Conservation (phyloP, 495 filamentous ascomycete genomes). For the Penicillium angulare region DNA sequence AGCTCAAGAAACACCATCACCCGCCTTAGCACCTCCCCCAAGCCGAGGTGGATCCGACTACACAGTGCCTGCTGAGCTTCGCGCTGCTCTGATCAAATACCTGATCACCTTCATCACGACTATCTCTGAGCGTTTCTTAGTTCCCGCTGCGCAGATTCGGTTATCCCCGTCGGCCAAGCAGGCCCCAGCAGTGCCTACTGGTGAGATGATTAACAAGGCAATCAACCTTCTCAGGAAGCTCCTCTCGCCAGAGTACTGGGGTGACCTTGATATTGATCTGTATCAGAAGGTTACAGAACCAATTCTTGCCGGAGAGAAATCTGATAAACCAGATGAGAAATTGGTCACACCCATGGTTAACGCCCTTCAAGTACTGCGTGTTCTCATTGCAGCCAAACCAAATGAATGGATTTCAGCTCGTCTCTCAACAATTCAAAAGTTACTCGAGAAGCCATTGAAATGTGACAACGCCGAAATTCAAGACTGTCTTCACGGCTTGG, state of each 20-base stretch:
- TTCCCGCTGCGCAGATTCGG: slow-evolving; percentile 65
- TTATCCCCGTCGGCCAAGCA: slow-evolving; percentile 46
- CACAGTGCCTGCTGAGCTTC: slow-evolving; percentile 60
- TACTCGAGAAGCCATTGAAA: slow-evolving; percentile 85
- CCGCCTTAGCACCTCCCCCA: slow-evolving; percentile 47
- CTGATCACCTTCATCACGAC: slow-evolving; percentile 90
- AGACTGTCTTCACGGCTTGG: slow-evolving; percentile 75
- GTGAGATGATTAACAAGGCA: slow-evolving; percentile 82
- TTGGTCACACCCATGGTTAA: slow-evolving; percentile 85
- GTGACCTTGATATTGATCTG: slow-evolving; percentile 85
- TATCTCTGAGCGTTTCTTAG: slow-evolving; percentile 77
- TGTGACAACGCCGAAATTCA: slow-evolving; percentile 88
- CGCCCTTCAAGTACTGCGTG: slow-evolving; percentile 82
- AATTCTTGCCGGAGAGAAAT: slow-evolving; percentile 69
- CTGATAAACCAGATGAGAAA: slow-evolving; percentile 62
- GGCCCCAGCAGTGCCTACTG: slow-evolving; percentile 50
- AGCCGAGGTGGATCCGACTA: slow-evolving; percentile 63
- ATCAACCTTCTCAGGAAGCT: slow-evolving; percentile 80
- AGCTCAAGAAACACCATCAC: slow-evolving; percentile 33
- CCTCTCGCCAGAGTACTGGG: slow-evolving; percentile 86
- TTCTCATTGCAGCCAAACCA: slow-evolving; percentile 79
- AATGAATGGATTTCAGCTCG: slow-evolving; percentile 87
- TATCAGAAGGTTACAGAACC: slow-evolving; percentile 87
- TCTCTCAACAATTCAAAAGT: slow-evolving; percentile 73
- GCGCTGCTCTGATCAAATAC: slow-evolving; percentile 83